Evolutionary conservation across 2,329 filamentous ascomycete genomes (phyloP).

Genomic region (Phaeomoniella chlamydospora): DNA sequence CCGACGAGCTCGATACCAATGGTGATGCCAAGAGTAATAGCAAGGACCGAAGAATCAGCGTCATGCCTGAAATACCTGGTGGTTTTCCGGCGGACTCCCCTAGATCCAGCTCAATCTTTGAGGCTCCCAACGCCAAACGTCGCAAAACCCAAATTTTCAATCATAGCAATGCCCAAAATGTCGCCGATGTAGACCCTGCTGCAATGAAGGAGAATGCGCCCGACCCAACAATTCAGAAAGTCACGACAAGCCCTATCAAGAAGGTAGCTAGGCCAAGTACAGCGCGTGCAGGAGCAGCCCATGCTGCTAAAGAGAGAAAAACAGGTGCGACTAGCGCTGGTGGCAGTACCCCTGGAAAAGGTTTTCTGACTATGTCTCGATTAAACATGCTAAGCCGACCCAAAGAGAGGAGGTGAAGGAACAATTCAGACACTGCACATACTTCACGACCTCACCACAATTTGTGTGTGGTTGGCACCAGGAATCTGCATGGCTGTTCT

Average conservation of each 20-base stretch:
- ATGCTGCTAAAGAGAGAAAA: slow-evolving; percentile 10
- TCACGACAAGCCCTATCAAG: slow-evolving; percentile 2
- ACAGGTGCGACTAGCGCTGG: slow-evolving; percentile 4
- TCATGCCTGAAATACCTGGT: slow-evolving; percentile 9
- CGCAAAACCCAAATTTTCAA: neutral
- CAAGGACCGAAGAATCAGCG: slow-evolving; percentile 8
- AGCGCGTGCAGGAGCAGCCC: slow-evolving; percentile 10
- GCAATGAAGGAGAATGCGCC: slow-evolving; percentile 4
- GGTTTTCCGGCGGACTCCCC: slow-evolving; percentile 6
- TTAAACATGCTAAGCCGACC: slow-evolving; percentile 32
- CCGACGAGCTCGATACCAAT: slow-evolving; percentile 6
- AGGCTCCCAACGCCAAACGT: slow-evolving; percentile 3
- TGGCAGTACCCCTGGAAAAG: slow-evolving; percentile 7
- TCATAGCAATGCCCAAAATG: neutral
- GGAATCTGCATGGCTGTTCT: no score
- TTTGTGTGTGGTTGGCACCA: no score
- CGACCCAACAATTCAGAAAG: slow-evolving; percentile 3
- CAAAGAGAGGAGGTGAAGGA: slow-evolving; percentile 15
- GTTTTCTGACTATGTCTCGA: slow-evolving; percentile 27
- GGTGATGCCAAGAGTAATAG: slow-evolving; percentile 3
- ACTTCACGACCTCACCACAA: no score
- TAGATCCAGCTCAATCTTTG: neutral
- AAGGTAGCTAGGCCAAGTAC: slow-evolving; percentile 7
- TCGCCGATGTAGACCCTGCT: slow-evolving; percentile 10
- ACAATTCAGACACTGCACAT: no score